Conservation (phyloP, 768 basidiomycete genomes). For the Mrakia blollopis region DNA sequence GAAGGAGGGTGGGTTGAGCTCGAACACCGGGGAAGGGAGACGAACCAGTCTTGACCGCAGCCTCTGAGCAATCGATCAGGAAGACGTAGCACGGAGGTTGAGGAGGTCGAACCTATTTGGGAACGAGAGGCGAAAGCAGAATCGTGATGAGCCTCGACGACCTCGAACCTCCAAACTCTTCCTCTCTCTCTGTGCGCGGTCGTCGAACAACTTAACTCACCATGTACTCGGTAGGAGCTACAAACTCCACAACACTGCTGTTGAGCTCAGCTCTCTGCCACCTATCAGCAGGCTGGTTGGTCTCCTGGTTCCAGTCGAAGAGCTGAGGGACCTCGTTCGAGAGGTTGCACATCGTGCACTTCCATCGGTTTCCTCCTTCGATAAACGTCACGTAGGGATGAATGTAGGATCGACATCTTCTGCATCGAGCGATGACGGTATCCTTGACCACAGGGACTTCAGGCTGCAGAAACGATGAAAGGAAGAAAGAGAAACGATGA, state of each 20-base stretch:
- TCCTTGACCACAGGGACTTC: constrained; percentile 86
- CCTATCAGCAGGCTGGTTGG: constrained; percentile 89
- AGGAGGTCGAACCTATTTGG: constrained; percentile 67
- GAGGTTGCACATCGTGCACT: constrained; percentile 98
- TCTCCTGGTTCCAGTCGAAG: constrained; percentile 95
- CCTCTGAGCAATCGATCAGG: constrained; percentile 91
- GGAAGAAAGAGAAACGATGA: not conserved
- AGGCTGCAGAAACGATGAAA: constrained; percentile 49
- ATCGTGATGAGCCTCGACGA: not conserved
- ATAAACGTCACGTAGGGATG: constrained; percentile 97
- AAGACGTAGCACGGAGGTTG: constrained; percentile 96
- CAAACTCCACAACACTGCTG: constrained; percentile 88
- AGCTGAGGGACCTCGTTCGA: constrained; percentile 97
- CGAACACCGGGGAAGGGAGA: not conserved
- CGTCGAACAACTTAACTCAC: constrained; percentile 43
- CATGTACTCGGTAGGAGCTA: constrained; percentile 99
- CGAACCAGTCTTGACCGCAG: constrained; percentile 81
- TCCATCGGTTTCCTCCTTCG: constrained; percentile 97
- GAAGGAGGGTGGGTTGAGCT: not conserved
- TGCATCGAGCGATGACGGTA: constrained; percentile 90
- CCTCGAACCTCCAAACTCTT: too few relatives aligned
- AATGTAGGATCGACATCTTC: constrained; percentile 93
- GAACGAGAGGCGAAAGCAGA: not conserved
- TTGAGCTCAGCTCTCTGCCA: constrained; percentile 93
- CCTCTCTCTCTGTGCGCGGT: too few relatives aligned